Evolutionary conservation across 805 yeast species (phyloP), one percentile per base, ranked within the genome.

Genomic region (Lipomyces oligophaga): DNA sequence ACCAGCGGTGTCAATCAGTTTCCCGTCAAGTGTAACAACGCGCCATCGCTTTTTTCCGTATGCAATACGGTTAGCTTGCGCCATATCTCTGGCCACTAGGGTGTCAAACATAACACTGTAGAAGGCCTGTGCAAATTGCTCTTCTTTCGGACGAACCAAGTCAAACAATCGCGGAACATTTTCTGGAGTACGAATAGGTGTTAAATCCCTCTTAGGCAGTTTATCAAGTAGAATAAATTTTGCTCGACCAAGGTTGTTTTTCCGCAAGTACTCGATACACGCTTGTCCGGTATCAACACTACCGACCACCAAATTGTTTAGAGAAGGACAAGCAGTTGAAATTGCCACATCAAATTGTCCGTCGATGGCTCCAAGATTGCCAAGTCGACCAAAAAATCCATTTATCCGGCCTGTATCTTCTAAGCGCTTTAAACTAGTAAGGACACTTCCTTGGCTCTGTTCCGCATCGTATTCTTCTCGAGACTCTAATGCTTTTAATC

Each of bases 291-390:
- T 77, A 43, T 76, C 78, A 2, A 81, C 79, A 3, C 78, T 75
- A 38, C 88, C 97, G 2, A 93, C 97, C 15, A 93, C 97, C 74
- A 88, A 80, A 52, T 94, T 90, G 63, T 90, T 95, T 47, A 93
- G 71, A 6, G 89, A 81, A 1, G 95, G 88, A 55, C 93, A 87
- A 0, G 96, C 97, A 0, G 97, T 93, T 0, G 97, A 88, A 6
- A 93, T 79, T 0, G 98, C 98, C 42, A 88, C 77, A 66, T 94
- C 97, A 63, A 84, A 93, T 59, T 78, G 76, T 54, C 83, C 85
- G 62, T 87, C 96, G 54, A 93, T 93, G 1, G 76, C 74, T n/a
- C 96, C 99, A 36, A 93, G 69, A 57, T 87, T 95, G 15, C 98
- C 99, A 13, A 93, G 68, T 52, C 96, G 73, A 1, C 49, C 56